Evolutionary conservation across 805 yeast genomes (phyloP), one percentile per base, ranked within the genome.

Genomic region (Zygosaccharomyces lentus): DNA sequence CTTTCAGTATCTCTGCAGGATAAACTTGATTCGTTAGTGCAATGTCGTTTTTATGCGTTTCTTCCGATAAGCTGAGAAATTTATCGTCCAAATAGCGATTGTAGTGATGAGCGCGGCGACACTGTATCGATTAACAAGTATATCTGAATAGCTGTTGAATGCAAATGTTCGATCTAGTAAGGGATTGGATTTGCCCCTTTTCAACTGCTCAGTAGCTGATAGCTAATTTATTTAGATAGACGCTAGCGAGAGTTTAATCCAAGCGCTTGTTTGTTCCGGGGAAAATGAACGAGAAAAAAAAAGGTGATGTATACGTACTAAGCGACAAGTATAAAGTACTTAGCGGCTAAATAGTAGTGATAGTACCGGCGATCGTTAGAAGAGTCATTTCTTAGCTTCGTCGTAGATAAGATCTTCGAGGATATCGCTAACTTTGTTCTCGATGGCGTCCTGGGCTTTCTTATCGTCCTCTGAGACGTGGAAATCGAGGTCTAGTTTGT

Each of bases 401-500:
- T 60, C 58, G 42, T 46, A 59, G 15, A 64, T 59, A 27, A 64
- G 58, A 41, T 62, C 66, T 44, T 64, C 67, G 41, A 81, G 74
- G 42, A 78, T 67, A 41, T 73, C 71, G 4, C 76, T 74, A 4
- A 81, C 70, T 47, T 75, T 74, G 48, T 73, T 81, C 52, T 81
- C 85, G 26, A 73, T 56, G 10, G 51, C 57, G 55, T 70, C 56
- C 26, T 68, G 59, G 21, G 71, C 72, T 37, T 59, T 60, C 15
- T 61, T 66, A 25, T 69, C 73, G 52, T 64, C 67, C 64, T 43
- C 72, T 70, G 68, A 80, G 73, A 66, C 57, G 34, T 62, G 62
- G 8, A 53, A 49, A 66, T 93, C 99, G 48, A 93, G 74, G 48
- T 89, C 96, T 47, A 93, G 74, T 66, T 93, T 93, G 58, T 91